Percentiles rank a stretch among this genome's conserved stretches.
These are phyloP conservation scores for Calocera cornea DNA, from an alignment of 768 basidiomycete species.

Conservation along the genomic window DNA sequence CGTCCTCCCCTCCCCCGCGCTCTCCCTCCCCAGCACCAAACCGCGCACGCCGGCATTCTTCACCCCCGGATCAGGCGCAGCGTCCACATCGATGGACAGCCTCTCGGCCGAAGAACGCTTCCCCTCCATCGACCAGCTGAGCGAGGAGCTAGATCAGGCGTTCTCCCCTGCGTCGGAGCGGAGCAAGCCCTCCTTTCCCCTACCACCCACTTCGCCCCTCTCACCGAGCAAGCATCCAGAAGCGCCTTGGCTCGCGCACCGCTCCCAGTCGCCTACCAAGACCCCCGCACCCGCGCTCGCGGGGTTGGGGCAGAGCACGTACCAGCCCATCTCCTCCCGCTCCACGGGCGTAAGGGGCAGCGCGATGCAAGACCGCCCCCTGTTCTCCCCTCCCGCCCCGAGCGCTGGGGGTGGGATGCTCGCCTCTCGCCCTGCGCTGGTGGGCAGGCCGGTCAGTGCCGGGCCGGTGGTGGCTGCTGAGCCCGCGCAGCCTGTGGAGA, in stretches of 20 bases:
- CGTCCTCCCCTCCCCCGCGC: not conserved
- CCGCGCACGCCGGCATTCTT: conserved; percentile 13
- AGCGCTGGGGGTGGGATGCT: not conserved
- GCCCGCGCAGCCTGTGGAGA: not conserved
- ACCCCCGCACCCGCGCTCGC: not conserved
- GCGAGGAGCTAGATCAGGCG: conserved; percentile 20
- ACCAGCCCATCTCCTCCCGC: not conserved
- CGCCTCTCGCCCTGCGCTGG: not conserved
- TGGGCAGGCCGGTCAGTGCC: not conserved
- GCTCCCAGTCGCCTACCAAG: not conserved
- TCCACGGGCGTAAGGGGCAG: not conserved
- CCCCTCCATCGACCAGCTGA: conserved; percentile 76
- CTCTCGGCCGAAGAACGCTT: conserved; percentile 55
- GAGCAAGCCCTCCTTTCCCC: not conserved
- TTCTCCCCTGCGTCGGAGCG: not conserved
- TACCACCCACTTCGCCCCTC: not conserved
- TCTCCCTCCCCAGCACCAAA: conserved; percentile 7
- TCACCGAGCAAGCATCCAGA: not conserved
- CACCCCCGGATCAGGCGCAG: conserved; percentile 12
- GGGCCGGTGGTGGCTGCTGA: not conserved
- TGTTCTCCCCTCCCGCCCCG: not conserved
- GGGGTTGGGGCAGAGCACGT: not conserved
- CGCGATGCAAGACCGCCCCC: not conserved
- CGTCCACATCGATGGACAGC: conserved; percentile 25
- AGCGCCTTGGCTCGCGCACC: not conserved